phyloP scores from a whole-genome alignment of 2,329 filamentous ascomycete genomes.

The Exophiala oligosperma region DNA sequence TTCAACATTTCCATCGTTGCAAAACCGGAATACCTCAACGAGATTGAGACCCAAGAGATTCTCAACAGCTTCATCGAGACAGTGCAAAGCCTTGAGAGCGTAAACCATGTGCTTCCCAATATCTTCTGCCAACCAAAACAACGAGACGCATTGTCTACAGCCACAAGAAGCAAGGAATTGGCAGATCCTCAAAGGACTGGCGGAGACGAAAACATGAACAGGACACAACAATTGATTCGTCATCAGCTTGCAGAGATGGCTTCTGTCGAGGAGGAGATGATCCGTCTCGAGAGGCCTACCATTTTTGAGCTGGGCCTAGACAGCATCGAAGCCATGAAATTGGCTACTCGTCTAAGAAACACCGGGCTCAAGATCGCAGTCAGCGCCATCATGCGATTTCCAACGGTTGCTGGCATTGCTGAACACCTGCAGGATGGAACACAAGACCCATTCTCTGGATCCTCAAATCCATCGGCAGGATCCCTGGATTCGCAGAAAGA shows the following conservation, averaged over 20 bases:
- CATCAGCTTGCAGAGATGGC: conserved; percentile 65
- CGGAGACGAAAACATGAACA: conserved; percentile 59
- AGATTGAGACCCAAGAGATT: conserved; percentile 39
- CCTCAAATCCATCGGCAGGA: background rate
- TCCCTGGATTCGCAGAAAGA: conserved; percentile 25
- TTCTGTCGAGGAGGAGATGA: conserved; percentile 48
- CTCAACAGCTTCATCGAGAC: conserved; percentile 41
- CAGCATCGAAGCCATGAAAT: conserved; percentile 86
- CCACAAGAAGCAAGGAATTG: background rate
- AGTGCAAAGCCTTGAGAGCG: conserved; percentile 9
- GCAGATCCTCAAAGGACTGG: background rate
- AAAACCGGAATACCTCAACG: conserved; percentile 47
- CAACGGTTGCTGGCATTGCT: conserved; percentile 66
- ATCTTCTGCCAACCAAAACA: conserved; percentile 7
- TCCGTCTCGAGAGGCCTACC: conserved; percentile 59
- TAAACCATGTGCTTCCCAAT: conserved; percentile 1
- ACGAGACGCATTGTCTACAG: background rate
- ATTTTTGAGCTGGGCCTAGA: conserved; percentile 84
- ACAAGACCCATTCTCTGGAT: conserved; percentile 1
- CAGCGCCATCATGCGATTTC: conserved; percentile 73
- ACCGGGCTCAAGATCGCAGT: conserved; percentile 63
- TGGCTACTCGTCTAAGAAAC: conserved; percentile 70
- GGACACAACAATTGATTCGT: conserved; percentile 54
- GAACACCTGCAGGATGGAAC: conserved; percentile 22
- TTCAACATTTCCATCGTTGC: conserved; percentile 63